Evolutionary conservation across 2,329 filamentous ascomycete species (phyloP).

Genomic region (Aspergillus pseudoglaucus): DNA sequence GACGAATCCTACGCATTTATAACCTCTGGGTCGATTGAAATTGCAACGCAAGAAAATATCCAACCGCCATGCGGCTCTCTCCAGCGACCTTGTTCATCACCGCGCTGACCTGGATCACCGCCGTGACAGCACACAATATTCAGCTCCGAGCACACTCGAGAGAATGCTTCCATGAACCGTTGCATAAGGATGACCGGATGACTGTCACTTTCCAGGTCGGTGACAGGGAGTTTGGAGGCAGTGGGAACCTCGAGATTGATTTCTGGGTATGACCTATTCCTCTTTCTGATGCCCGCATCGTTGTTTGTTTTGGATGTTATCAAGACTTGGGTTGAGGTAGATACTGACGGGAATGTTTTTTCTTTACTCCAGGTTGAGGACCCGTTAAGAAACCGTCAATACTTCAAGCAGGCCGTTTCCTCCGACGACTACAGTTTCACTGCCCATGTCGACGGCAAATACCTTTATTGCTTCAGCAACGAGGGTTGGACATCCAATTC

Average conservation of each 20-base stretch:
- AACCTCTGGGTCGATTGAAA: neutral
- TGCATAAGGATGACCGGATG: conserved; percentile 95
- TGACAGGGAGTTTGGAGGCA: conserved; percentile 89
- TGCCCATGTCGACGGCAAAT: conserved; percentile 78
- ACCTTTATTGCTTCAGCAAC: conserved; percentile 97
- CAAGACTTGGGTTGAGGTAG: neutral
- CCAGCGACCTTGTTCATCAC: conserved; percentile 40
- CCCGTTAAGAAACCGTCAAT: conserved; percentile 67
- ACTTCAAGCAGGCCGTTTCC: conserved; percentile 73
- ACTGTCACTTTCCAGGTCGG: conserved; percentile 97
- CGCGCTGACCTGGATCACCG: conserved; percentile 52
- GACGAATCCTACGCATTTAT: neutral
- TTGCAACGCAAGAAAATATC: neutral
- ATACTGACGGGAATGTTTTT: conserved; percentile 7
- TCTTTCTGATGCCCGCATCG: neutral
- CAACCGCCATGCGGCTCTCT: conserved; percentile 36
- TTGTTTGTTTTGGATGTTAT: neutral
- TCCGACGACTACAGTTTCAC: conserved; percentile 92
- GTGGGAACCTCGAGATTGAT: conserved; percentile 91
- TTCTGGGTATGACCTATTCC: conserved; percentile 70
- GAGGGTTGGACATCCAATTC: conserved; percentile 94
- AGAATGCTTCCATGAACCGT: conserved; percentile 93
- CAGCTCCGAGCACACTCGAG: conserved; percentile 85
- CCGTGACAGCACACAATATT: conserved; percentile 82
- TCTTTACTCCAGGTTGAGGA: conserved; percentile 60